Base-by-base conservation (phyloP, 2,329 filamentous ascomycete genomes). In the Coleophoma eucalyptorum region DNA sequence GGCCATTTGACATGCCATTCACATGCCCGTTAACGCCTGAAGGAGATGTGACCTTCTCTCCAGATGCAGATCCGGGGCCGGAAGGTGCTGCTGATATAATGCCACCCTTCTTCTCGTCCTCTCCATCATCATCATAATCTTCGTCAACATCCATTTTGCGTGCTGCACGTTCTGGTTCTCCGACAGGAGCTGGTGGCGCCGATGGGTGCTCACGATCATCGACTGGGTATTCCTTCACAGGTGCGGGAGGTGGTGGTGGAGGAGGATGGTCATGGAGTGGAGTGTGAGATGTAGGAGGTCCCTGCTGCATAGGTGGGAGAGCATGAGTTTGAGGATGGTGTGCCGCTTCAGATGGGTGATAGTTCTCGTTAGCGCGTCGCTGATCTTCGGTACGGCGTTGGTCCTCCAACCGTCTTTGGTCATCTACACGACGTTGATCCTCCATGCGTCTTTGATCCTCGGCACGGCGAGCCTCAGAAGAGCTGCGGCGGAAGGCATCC, bases 71-170 rank as follows among this genome's bases (percentile, higher is more conserved):
- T 15, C 70, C 72, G 15, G 79, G 68, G 4, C 73, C 67, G 16
- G 79, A 75, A 10, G 65, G 69, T 11, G 73, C 69, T 15, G 67
- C 67, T 10, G 75, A 72, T 8, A 69, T 66, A 13, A 78, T 71
- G 1, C 71, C 76, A 8, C 75, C 66, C 66, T 86, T 86, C 72
- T 86, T 86, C 51, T 94, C 87, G 53, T 97, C 93, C 58, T 96
- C 92, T 4, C 83, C 90, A 51, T 92, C 93, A 63, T 97, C 93
- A 67, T 97, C 93, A 63, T 99, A 97, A 67, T 97, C 89, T 67
- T 99, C 94, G 60, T 99, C 92, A 18, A 97, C 89, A 6, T 97
- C 93, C 83, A 99, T 95, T 70, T 96, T 96, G 19, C 94, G 81
- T 18, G 91, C 90, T 33, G 94, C 91, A 48, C 84, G 75, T 67